These are phyloP conservation scores for Triangularia verruculosa DNA, from an alignment of 2,329 filamentous ascomycete species.

Conservation along the genomic window DNA sequence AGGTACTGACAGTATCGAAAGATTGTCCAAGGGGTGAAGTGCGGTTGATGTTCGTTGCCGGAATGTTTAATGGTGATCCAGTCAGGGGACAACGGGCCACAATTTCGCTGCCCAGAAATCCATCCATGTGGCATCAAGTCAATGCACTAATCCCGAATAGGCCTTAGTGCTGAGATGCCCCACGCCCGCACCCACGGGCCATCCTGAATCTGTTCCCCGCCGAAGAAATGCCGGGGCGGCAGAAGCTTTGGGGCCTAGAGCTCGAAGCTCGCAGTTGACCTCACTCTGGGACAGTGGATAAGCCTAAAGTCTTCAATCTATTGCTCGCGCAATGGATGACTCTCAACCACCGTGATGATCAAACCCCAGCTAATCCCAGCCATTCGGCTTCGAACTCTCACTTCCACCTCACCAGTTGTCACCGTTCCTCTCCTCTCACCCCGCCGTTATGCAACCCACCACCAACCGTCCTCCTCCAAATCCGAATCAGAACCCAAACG, in stretches of 20 bases:
- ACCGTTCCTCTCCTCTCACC: slow-evolving; percentile 22
- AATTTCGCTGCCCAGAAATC: slow-evolving; percentile 32
- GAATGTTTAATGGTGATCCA: slow-evolving; percentile 15
- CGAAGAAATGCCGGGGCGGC: slow-evolving; percentile 12
- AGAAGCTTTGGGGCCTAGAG: background rate
- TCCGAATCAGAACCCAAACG: slow-evolving; percentile 48
- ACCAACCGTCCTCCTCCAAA: slow-evolving; percentile 36
- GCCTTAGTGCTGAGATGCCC: slow-evolving; percentile 20
- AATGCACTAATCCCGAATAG: slow-evolving; percentile 36
- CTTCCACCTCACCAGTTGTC: background rate
- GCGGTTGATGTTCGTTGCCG: background rate
- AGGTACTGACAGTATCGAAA: background rate
- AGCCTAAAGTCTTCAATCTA: background rate
- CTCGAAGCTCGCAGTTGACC: background rate
- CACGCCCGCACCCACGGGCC: slow-evolving; percentile 29
- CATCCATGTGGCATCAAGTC: slow-evolving; percentile 34
- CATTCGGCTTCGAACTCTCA: slow-evolving; percentile 15
- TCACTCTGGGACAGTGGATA: background rate
- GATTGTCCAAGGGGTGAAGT: background rate
- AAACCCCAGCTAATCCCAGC: slow-evolving; percentile 27
- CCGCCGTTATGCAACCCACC: slow-evolving; percentile 57
- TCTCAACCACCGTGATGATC: slow-evolving; percentile 45
- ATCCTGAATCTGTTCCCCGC: slow-evolving; percentile 16
- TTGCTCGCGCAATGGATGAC: slow-evolving; percentile 33
- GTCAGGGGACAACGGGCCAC: slow-evolving; percentile 35